Evolutionary conservation across 192 early-diverging fungal genomes (phyloP), one percentile per base, ranked within the genome.

Genomic region (Podila clonocystis): DNA sequence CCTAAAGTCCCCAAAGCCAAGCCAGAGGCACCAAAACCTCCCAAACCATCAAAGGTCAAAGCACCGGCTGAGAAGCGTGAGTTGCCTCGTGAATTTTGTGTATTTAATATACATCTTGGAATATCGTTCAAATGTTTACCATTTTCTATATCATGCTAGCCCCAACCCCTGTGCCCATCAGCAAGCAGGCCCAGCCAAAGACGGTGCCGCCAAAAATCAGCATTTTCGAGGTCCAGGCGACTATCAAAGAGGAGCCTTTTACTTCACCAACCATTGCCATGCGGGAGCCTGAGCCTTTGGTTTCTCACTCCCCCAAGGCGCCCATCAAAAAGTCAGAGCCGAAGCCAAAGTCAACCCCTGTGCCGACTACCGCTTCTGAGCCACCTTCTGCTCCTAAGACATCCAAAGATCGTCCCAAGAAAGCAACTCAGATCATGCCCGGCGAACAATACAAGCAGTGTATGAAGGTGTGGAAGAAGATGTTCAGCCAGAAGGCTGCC

Each of bases 401-500:
- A n/a, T 22, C 22, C 9, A 67, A 76, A n/a, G 74, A 70, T 8
- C 68, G 63, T 17, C 48, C 63, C 17, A 60, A 55, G 26, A 76
- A 70, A 26, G 31, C 63, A 17, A 26, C 50, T 20, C 73, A 75
- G 41, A 50, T 60, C 36, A 71, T 67, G 62, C 60, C 72, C 3
- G 26, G 31, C 22, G 79, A 85, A 31, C 75, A 85, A 28, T 5
- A 71, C 15, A 78, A 80, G 58, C 78, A 82, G 29, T 84, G 75
- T 33, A 48, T 66, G 9, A 84, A 76, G 28, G 63, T 87, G 9
- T 65, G 82, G 66, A 85, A 78, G 22, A 88, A 83, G 48, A 49
- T 89, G 33, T 50, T 70, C 26, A 85, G 74, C 49, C 89, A 90
- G 28, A 74, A 73, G 6, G 70, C 88, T 12, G 89, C 92, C 0